A percentile compares a stretch with the other conserved stretches of the same genome.
Conservation (phyloP, 2,329 filamentous ascomycete species). For the Tolypocladium album region DNA sequence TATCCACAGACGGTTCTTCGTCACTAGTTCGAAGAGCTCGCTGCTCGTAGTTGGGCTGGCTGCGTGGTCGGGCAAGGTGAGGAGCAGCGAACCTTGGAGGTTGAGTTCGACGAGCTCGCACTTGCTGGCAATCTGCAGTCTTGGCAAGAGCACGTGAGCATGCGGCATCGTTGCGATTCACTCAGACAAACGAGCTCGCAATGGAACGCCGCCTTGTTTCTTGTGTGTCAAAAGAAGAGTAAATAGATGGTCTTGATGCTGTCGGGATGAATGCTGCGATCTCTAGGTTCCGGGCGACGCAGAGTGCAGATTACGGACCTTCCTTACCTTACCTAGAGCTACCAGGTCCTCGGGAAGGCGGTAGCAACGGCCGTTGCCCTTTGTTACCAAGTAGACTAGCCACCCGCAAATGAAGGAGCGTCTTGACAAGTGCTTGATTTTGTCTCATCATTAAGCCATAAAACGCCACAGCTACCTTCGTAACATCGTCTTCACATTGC, state of each 20-base stretch:
- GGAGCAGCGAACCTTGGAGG: constrained; percentile 13
- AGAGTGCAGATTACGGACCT: too few relatives aligned
- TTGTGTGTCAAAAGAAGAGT: too few relatives aligned
- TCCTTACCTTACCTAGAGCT: too few relatives aligned
- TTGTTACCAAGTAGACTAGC: not conserved
- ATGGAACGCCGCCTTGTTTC: too few relatives aligned
- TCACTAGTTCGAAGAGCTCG: constrained; percentile 12
- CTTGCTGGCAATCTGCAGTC: constrained; percentile 10
- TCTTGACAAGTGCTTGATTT: not conserved
- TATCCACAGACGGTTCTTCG: constrained; percentile 20
- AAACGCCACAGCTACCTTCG: not conserved
- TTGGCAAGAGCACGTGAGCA: constrained; percentile 13
- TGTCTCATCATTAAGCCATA: not conserved
- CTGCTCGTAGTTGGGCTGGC: constrained; percentile 6
- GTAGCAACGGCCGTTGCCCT: not conserved
- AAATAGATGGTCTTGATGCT: too few relatives aligned
- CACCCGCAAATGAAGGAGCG: not conserved
- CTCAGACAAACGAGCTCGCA: not conserved
- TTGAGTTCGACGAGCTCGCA: constrained; percentile 12
- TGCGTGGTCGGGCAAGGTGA: constrained; percentile 12
- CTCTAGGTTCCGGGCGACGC: too few relatives aligned
- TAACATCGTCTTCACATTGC: not conserved
- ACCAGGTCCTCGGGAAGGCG: not conserved
- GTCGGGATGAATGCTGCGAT: not conserved
- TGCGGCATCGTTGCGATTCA: constrained; percentile 2